phyloP scores from a whole-genome alignment of 116 monocot species.

The Papilionanthe hybrid region DNA sequence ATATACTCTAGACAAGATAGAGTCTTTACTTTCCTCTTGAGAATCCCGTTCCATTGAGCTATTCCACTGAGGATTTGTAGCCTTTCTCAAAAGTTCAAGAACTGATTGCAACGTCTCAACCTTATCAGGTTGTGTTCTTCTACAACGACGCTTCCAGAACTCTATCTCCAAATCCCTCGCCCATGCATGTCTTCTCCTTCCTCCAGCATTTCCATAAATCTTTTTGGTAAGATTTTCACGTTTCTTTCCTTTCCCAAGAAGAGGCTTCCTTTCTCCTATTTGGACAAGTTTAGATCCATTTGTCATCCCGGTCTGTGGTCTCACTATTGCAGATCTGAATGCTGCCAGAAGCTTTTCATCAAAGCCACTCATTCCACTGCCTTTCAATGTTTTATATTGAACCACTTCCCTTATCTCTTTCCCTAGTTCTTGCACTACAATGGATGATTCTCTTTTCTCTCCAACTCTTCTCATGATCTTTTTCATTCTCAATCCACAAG shows the following conservation, averaged over 20 bases:
- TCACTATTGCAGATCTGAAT: conserved; percentile 64
- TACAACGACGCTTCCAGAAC: conserved; percentile 82
- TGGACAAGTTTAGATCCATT: conserved; percentile 25
- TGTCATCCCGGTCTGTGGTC: conserved; percentile 23
- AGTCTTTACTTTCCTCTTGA: conserved; percentile 33
- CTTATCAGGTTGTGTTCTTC: conserved; percentile 52
- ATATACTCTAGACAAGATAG: conserved; percentile 91
- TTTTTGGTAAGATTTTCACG: conserved; percentile 91
- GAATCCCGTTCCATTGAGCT: conserved; percentile 28
- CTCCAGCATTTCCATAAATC: conserved; percentile 69
- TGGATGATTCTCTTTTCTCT: conserved; percentile 44
- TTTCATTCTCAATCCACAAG: conserved; percentile 68
- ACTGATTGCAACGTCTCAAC: conserved; percentile 78
- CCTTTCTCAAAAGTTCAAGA: conserved; percentile 68
- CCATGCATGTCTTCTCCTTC: conserved; percentile 69
- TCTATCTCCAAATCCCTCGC: conserved; percentile 84
- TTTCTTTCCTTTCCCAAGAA: conserved; percentile 61
- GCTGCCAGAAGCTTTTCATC: conserved; percentile 75
- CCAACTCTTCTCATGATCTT: conserved; percentile 76
- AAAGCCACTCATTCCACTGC: conserved; percentile 36
- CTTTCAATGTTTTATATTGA: conserved; percentile 26
- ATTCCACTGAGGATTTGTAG: conserved; percentile 27
- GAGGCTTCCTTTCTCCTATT: conserved; percentile 34
- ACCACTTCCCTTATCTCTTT: conserved; percentile 68
- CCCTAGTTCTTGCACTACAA: conserved; percentile 63